A percentile compares a stretch with the other conserved stretches of the same genome.
phyloP scores from a whole-genome alignment of 2,329 filamentous ascomycete genomes.

The Cladosporium velox region DNA sequence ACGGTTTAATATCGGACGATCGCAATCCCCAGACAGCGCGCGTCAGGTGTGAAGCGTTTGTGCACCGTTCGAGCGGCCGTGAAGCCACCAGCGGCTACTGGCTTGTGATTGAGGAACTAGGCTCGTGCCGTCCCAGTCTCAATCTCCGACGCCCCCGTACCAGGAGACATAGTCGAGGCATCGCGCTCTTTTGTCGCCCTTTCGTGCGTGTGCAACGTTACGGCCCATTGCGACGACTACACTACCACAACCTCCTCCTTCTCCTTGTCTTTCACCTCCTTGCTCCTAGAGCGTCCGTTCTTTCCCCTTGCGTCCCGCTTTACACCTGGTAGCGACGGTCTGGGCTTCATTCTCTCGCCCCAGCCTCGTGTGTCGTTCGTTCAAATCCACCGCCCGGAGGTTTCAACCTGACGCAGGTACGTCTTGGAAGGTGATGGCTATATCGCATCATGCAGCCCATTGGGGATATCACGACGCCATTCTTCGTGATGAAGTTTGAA shows the following conservation, averaged over 20 bases:
- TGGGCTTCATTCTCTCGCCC: conserved; percentile 16
- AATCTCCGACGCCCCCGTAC: conserved; percentile 15
- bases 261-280: conserved; percentile 20
- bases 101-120: conserved; percentile 11
- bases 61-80: conserved; percentile 13
- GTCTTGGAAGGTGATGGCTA: conserved; percentile 8
- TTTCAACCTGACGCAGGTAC: conserved; percentile 20
- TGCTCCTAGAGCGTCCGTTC: conserved; percentile 19
- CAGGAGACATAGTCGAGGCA: conserved; percentile 19
- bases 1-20: conserved; percentile 20
- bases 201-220: conserved; percentile 15
- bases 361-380: conserved; percentile 14
- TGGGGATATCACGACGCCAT: conserved; percentile 11
- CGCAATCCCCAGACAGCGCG: conserved; percentile 18
- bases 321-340: conserved; percentile 11
- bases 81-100: conserved; percentile 15
- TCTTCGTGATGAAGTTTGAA: conserved; percentile 1
- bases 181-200: conserved; percentile 8
- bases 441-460: background rate
- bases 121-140: background rate
- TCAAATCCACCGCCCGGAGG: conserved; percentile 2
- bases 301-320: conserved; percentile 19
- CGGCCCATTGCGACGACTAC: background rate
- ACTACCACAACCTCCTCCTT: conserved; percentile 10
- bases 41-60: conserved; percentile 1